Conservation (phyloP, 2,329 filamentous ascomycete species). For the Aquanectria penicillioides region DNA sequence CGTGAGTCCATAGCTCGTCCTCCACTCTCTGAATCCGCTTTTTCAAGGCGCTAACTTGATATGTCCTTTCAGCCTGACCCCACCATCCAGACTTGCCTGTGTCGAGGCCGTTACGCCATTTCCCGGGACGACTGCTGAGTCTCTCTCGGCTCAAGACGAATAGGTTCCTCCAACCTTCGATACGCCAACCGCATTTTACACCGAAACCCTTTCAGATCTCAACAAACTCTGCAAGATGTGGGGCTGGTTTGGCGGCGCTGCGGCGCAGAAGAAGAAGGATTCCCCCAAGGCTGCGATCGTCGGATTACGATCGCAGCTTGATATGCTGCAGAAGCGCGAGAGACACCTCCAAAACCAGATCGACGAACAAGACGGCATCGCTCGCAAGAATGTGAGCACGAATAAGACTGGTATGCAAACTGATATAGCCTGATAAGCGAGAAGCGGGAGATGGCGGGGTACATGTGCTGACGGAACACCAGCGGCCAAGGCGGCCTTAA, state of each 20-base stretch:
- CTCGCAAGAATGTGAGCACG: conserved; percentile 83
- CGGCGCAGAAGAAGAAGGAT: conserved; percentile 88
- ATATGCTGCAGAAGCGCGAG: conserved; percentile 98
- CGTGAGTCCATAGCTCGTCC: conserved; percentile 15
- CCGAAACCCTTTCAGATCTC: conserved; percentile 9
- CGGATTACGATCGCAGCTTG: conserved; percentile 84
- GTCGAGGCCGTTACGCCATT: conserved; percentile 39
- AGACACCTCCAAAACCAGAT: conserved; percentile 91
- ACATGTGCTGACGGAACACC: conserved; percentile 35
- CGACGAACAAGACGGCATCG: conserved; percentile 88
- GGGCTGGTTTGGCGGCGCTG: conserved; percentile 91
- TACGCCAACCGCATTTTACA: neutral
- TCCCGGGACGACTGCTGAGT: conserved; percentile 26
- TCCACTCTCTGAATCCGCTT: neutral
- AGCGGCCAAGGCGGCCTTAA: conserved; percentile 91
- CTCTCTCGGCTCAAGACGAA: conserved; percentile 23
- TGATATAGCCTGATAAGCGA: neutral
- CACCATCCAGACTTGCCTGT: conserved; percentile 37
- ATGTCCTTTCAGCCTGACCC: conserved; percentile 38
- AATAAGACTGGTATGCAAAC: conserved; percentile 86
- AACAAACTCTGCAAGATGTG: conserved; percentile 63
- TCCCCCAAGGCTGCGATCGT: conserved; percentile 97
- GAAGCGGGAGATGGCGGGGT: conserved; percentile 22
- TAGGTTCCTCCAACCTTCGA: conserved; percentile 24
- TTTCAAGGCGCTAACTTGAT: conserved; percentile 7